Conservation (phyloP, 1,284 basidiomycete genomes). For the Trametes hirsuta region DNA sequence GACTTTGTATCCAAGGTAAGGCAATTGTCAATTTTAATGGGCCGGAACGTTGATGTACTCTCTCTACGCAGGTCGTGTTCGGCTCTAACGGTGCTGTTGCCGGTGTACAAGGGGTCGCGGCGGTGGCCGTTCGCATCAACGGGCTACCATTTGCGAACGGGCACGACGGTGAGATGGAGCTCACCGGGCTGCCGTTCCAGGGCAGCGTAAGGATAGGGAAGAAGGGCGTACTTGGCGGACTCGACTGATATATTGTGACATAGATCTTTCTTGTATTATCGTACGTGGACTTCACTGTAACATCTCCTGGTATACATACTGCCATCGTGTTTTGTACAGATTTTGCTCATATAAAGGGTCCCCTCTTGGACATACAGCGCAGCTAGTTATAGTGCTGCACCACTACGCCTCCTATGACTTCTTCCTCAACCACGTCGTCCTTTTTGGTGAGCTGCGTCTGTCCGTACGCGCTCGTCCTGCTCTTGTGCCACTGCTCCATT, state of each 20-base stretch:
- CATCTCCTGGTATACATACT: neutral
- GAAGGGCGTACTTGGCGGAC: slow-evolving; percentile 37
- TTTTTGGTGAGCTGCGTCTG: slow-evolving; percentile 37
- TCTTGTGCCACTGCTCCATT: slow-evolving; percentile 44
- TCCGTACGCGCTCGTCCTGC: slow-evolving; percentile 42
- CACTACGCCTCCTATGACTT: slow-evolving; percentile 45
- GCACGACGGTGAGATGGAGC: slow-evolving; percentile 50
- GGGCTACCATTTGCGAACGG: slow-evolving; percentile 57
- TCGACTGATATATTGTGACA: neutral
- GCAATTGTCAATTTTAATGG: neutral
- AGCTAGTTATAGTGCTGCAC: slow-evolving; percentile 48
- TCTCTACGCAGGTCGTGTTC: slow-evolving; percentile 61
- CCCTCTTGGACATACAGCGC: neutral
- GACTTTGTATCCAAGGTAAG: slow-evolving; percentile 73
- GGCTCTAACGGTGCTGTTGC: slow-evolving; percentile 65
- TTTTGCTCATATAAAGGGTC: neutral
- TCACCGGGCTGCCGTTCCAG: slow-evolving; percentile 65
- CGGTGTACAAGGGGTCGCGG: slow-evolving; percentile 67
- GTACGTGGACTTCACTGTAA: neutral
- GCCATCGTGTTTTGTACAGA: too few species aligned
- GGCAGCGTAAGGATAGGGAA: slow-evolving; percentile 69
- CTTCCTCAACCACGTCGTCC: slow-evolving; percentile 44
- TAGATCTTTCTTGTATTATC: slow-evolving; percentile 5
- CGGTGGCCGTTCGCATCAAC: slow-evolving; percentile 59
- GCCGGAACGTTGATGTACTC: neutral